phyloP scores from a whole-genome alignment of 2,329 filamentous ascomycete genomes.

The Colletotrichum kahawae region DNA sequence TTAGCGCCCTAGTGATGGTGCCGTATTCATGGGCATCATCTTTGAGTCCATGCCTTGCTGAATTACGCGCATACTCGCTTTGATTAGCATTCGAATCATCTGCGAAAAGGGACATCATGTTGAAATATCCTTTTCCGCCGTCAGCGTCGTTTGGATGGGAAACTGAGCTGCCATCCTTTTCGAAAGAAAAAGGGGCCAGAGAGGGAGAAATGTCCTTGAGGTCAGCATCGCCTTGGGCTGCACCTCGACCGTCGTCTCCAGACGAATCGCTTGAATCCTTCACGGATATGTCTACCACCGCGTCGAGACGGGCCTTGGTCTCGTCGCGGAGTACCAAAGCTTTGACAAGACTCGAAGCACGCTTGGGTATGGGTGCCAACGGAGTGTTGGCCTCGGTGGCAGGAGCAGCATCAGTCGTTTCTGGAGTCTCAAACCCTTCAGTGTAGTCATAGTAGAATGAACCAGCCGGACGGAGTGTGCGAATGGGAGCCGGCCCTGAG shows the following conservation, averaged over 20 bases:
- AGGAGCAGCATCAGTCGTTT: conserved; percentile 1
- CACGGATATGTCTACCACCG: conserved; percentile 18
- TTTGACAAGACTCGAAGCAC: conserved; percentile 26
- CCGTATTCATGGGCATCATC: not conserved
- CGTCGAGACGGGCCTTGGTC: conserved; percentile 16
- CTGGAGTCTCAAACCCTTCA: conserved; percentile 50
- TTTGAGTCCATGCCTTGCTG: not conserved
- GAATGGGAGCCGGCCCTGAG: conserved; percentile 27
- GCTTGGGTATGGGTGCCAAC: conserved; percentile 35
- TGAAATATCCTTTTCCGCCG: not conserved
- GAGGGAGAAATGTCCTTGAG: not conserved
- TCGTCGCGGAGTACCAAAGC: conserved; percentile 32
- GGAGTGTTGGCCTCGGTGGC: conserved; percentile 23
- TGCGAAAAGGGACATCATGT: not conserved
- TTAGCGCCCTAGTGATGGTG: not conserved
- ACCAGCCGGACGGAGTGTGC: conserved; percentile 32
- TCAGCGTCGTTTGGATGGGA: not conserved
- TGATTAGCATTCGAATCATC: not conserved
- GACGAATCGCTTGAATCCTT: conserved; percentile 21
- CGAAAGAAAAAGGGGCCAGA: not conserved
- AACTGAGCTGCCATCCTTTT: not conserved
- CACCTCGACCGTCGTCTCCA: not conserved
- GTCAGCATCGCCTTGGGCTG: not conserved
- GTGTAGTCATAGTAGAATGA: conserved; percentile 59
- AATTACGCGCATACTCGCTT: not conserved